Evolutionary conservation across 441 rosid genomes (phyloP).

Genomic region (Pelargonium fulgidum): DNA sequence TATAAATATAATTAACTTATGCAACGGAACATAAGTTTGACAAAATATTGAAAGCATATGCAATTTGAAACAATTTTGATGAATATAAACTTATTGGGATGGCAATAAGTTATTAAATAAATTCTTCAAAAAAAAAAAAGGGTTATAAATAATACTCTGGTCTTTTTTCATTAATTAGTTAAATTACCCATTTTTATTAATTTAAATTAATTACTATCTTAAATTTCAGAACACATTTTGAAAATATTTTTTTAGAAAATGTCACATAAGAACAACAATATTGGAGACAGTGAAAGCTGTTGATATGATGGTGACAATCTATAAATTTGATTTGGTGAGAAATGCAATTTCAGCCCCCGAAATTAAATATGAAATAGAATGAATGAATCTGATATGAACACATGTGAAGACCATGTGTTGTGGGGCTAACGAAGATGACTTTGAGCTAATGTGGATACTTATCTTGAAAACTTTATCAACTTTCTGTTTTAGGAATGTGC

Average conservation of each 20-base stretch:
- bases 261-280: not conserved
- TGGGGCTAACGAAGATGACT: conserved; percentile 1
- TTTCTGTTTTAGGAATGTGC: conserved; percentile 23
- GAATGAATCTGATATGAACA: not conserved
- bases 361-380: not conserved
- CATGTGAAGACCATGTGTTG: conserved; percentile 5
- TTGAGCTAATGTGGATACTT: conserved; percentile 2
- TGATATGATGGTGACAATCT: not conserved
- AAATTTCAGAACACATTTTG: no score
- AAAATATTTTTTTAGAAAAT: not conserved
- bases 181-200: no score
- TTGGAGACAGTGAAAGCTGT: not conserved
- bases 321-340: not conserved
- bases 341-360: not conserved
- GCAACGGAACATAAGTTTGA: no score
- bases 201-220: no score
- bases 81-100: no score
- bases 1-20: no score
- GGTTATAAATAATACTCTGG: no score
- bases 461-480: conserved; percentile 28
- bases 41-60: no score
- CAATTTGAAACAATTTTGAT: no score
- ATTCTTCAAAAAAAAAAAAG: no score
- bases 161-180: no score
- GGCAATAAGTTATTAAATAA: no score